Base-by-base conservation (phyloP, 208 protist genomes). In the Leishmania lainsoni region DNA sequence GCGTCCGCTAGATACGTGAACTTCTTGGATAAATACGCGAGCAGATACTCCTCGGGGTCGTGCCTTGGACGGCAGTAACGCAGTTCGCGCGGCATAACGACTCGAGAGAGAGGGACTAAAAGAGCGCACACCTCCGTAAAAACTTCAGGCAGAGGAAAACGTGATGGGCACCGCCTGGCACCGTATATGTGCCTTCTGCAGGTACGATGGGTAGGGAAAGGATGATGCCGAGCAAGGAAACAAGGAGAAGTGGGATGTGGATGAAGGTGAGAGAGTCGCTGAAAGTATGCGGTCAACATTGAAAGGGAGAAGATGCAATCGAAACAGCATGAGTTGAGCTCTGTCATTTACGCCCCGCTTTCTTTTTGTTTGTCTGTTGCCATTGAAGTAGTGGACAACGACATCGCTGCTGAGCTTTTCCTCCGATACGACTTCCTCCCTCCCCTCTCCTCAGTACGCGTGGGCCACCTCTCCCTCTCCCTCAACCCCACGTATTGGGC, bases 61-160 rank as follows among this genome's bases (percentile, higher is more conserved):
- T 52, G 85, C 68, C 90, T 90, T 16, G 91, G 90, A 20, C 92
- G 86, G 58, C 83, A 92, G 83, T 97, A 97, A 3, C 87, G 86
- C 49, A 90, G 83, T 22, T 80, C 59, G 45, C 94, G 90, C 3
- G 87, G 78, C 93, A 95, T 95, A 35, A 22, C 20, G 35, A 29
- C 52, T 32, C 32, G 10, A 26, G 69, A 29, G 12, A 35, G 45
- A 16, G 5, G 20, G 66, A 29, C 22, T 20, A 72, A 72, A 12
- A 49, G 9, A 5, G 39, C 16, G 5, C 12, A 72, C 0, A 72
- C 9, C n/a, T 45, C 22, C 22, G 14, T 8, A 48, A 17, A 58
- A 58, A 58, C 6, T 12, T n/a, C 39, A 35, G 42, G 39, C 22
- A 29, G 45, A 39, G 20, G 45, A 26, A 22, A 8, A 20, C 9